A percentile compares a stretch with the other conserved stretches of the same genome.
Evolutionary conservation across 208 protist species (phyloP).

Genomic region (Acanthamoeba royreba): DNA sequence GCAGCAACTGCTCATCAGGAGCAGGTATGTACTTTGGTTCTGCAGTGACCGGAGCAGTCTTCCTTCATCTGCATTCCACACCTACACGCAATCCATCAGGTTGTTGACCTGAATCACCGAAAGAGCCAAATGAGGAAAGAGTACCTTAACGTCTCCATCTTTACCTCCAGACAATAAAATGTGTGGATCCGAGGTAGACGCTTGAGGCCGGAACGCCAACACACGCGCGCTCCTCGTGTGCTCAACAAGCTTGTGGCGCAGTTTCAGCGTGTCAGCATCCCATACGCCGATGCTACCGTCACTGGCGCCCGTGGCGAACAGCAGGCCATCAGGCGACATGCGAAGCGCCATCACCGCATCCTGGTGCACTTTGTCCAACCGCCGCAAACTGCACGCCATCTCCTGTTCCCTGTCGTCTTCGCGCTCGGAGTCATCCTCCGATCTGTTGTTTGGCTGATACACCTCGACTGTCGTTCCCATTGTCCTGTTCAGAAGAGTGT

Average conservation of each 20-base stretch:
- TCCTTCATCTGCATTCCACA: not conserved
- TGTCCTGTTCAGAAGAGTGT: not conserved
- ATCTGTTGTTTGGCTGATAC: not conserved
- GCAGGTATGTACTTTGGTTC: not conserved
- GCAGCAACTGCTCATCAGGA: not conserved
- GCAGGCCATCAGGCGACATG: not conserved
- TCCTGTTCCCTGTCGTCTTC: not conserved
- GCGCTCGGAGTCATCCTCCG: not conserved
- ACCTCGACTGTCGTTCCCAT: not conserved
- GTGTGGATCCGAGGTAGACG: not conserved
- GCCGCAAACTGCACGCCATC: not conserved
- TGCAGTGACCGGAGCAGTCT: not conserved
- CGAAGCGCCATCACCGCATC: not conserved
- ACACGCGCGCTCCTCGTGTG: not conserved
- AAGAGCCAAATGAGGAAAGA: no score
- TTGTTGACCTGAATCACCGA: no score
- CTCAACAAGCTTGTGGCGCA: not conserved
- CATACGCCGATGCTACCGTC: not conserved
- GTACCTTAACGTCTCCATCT: no score
- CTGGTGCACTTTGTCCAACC: not conserved
- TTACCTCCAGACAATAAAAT: not conserved
- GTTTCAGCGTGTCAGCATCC: not conserved
- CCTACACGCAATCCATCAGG: not conserved
- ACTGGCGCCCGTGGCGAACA: not conserved
- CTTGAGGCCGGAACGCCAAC: not conserved